These are phyloP conservation scores for Fusarium marasasianum DNA, from an alignment of 2,329 filamentous ascomycete species.

Conservation along the genomic window DNA sequence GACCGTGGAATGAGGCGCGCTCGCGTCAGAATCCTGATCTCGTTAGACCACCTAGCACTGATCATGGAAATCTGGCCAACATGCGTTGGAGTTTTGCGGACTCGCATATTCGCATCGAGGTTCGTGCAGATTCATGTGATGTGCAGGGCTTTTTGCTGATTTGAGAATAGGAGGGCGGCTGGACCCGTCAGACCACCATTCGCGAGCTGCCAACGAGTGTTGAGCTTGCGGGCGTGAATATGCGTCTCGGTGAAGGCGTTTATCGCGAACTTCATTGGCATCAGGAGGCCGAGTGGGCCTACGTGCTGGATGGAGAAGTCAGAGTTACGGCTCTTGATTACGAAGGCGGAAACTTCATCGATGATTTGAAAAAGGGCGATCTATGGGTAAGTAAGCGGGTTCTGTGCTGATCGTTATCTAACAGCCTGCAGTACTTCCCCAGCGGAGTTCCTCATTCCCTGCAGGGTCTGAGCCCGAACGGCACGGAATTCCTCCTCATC, in stretches of 20 bases:
- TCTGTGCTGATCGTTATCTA: rapidly evolving
- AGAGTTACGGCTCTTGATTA: slow-evolving; percentile 78
- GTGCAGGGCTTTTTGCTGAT: background rate
- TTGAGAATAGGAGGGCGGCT: slow-evolving; percentile 70
- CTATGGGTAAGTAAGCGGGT: slow-evolving; percentile 55
- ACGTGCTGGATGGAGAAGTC: slow-evolving; percentile 75
- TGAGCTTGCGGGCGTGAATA: slow-evolving; percentile 81
- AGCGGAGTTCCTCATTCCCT: slow-evolving; percentile 80
- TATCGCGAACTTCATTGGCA: slow-evolving; percentile 85
- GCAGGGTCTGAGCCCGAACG: slow-evolving; percentile 74
- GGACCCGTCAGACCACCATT: slow-evolving; percentile 78
- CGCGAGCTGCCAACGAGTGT: slow-evolving; percentile 71
- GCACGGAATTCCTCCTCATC: slow-evolving; percentile 59
- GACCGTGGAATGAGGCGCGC: slow-evolving; percentile 74
- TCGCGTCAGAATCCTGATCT: slow-evolving; percentile 77
- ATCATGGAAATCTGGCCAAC: slow-evolving; percentile 75
- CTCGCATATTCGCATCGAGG: slow-evolving; percentile 71
- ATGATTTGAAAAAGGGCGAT: slow-evolving; percentile 79
- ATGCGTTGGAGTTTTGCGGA: slow-evolving; percentile 78
- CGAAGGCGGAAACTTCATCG: slow-evolving; percentile 79
- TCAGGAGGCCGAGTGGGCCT: slow-evolving; percentile 82
- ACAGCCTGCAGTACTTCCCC: slow-evolving; percentile 69
- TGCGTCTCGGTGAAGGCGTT: slow-evolving; percentile 77
- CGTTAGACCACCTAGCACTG: slow-evolving; percentile 76
- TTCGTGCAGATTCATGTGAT: slow-evolving; percentile 42